phyloP scores from a whole-genome alignment of 148 eudicot genomes.

The Rhododendron simsii region DNA sequence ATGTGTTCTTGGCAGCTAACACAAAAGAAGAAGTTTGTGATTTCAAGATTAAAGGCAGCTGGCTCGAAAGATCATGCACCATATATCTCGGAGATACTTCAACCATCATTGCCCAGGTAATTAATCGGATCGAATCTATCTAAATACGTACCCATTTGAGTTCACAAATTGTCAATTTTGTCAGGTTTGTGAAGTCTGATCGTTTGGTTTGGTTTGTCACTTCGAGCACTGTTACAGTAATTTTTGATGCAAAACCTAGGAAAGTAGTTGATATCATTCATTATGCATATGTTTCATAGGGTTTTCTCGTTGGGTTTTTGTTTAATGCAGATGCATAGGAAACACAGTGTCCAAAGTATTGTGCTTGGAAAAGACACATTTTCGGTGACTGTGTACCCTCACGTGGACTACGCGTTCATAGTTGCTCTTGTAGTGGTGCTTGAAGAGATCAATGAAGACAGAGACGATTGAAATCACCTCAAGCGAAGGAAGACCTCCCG shows the following conservation, averaged over 20 bases:
- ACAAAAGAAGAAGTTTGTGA: conserved; percentile 18
- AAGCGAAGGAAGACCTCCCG: conserved; percentile 7
- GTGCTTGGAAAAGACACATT: conserved; percentile 23
- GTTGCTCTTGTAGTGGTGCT: conserved; percentile 23
- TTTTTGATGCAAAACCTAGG: no score
- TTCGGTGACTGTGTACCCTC: conserved; percentile 26
- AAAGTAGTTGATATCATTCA: no score
- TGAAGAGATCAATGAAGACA: background rate
- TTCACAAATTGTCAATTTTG: background rate
- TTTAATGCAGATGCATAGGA: conserved; percentile 23
- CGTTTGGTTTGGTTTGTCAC: no score
- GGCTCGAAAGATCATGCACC: conserved; percentile 26
- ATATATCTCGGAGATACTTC: conserved; percentile 27
- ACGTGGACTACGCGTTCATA: conserved; percentile 28
- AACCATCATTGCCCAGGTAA: conserved; percentile 30
- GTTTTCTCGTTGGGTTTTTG: background rate
- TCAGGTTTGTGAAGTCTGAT: no score
- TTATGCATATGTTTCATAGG: background rate
- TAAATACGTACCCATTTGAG: background rate
- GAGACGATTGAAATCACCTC: background rate
- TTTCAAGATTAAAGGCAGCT: conserved; percentile 26
- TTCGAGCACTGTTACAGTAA: no score
- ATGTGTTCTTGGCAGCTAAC: conserved; percentile 41
- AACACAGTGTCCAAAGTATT: conserved; percentile 3
- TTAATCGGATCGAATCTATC: background rate